Conservation (phyloP, 2,329 filamentous ascomycete species). For the Colletotrichum nymphaeae region DNA sequence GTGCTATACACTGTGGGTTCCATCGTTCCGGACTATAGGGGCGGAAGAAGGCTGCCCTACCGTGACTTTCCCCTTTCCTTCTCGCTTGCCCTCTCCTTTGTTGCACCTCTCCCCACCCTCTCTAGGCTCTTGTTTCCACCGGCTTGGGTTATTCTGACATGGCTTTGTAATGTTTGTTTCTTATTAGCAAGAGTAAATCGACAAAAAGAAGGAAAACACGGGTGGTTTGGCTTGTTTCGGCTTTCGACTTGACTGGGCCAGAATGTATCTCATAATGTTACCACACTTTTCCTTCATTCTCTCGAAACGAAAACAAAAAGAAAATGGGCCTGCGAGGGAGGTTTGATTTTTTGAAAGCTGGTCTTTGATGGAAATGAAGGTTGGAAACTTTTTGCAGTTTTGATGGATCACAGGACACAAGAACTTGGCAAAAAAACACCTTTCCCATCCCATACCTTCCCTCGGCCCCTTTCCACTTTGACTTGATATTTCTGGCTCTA, state of each 20-base stretch:
- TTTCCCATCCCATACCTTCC: not conserved
- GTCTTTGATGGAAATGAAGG: constrained; percentile 1
- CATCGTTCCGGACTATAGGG: not conserved
- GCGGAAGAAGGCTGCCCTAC: not conserved
- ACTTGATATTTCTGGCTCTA: not conserved
- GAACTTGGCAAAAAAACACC: constrained; percentile 6
- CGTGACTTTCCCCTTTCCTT: not conserved
- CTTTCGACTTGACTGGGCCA: too few species aligned
- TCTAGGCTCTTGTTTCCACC: not conserved
- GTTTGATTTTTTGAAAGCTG: not conserved
- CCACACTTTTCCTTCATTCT: too few species aligned
- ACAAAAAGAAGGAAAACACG: not conserved
- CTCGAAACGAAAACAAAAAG: not conserved
- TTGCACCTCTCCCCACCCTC: not conserved
- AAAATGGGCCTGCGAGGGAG: not conserved
- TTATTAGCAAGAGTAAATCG: not conserved
- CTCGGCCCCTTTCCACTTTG: not conserved
- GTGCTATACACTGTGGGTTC: not conserved
- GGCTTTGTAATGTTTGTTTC: not conserved
- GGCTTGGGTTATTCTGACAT: not conserved
- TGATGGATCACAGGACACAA: constrained; percentile 26
- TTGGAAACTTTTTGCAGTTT: not conserved
- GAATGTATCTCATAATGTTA: too few species aligned
- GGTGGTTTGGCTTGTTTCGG: not conserved
- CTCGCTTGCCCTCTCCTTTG: not conserved